Base-by-base conservation (phyloP, 768 basidiomycete species). In the Ramaria rubella region DNA sequence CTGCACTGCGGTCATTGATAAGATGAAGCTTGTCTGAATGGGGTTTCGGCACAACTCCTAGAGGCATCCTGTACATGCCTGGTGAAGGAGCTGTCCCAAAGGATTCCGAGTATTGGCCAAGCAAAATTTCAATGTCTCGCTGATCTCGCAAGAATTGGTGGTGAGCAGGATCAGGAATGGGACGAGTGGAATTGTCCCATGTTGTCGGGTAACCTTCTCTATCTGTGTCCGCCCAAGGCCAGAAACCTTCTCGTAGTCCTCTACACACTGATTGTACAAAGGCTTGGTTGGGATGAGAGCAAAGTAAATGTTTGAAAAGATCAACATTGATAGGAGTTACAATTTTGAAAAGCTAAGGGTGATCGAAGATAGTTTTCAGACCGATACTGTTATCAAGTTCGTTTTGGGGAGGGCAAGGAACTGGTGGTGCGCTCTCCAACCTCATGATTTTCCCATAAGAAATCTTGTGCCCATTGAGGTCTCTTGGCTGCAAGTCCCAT, bases 241-340 rank as follows among this genome's bases (percentile, higher is more conserved):
- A 79, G 60, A 78, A 78, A 1, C 78, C 77, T 1, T 73, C 60
- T 0, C 62, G 55, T 0, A 80, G 62, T 0, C 66, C 66, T 0
- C 27, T 7, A 7, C 58, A 33, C 69, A 50, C 49, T 0, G 72
- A 77, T 0, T 59, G 4, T 0, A 78, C 75, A 26, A 74, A 70
- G 0, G 61, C 38, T 8, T 57, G 68, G 49, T 77, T 77, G 0
- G 76, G 74, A 57, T 78, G 77, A 2, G 27, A 4, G 0, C 5
- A 8, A 0, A 77, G 57, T 1, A 70, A 61, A 2, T 38, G 7
- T 46, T 71, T 52, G 30, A 77, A 67, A 0, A 38, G 45, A 19
- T 68, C 60, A 23, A 72, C 66, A 12, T 75, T 64, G 55, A 78
- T 68, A 0, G 74, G 75, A 0, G 70, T 72, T 0, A 69, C 59